Conservation (phyloP, 1,284 basidiomycete genomes). For the Papiliotrema terrestris region DNA sequence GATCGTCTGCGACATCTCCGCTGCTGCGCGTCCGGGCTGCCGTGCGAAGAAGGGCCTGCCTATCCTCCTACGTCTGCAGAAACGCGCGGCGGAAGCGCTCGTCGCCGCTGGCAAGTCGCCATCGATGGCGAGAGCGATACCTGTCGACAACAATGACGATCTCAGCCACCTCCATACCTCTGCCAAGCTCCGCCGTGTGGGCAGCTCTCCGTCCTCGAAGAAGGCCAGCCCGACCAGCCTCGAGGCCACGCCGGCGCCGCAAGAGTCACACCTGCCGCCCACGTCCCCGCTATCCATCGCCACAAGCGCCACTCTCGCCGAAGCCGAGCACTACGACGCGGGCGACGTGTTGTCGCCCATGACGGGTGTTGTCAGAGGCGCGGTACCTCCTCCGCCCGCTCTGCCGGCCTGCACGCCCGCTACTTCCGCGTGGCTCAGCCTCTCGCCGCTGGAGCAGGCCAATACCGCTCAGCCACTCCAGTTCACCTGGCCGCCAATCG, state of each 20-base stretch:
- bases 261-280: neutral
- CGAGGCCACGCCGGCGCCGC: too few relatives aligned
- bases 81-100: conserved; percentile 36
- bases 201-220: neutral
- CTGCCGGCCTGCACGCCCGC: neutral
- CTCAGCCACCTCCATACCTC: neutral
- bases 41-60: conserved; percentile 44
- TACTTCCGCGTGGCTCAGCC: neutral
- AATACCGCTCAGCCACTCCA: neutral
- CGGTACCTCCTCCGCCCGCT: neutral
- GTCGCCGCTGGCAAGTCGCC: neutral
- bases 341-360: neutral
- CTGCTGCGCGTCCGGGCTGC: conserved; percentile 39
- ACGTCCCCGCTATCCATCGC: neutral
- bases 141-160: neutral
- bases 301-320: neutral
- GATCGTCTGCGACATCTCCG: conserved; percentile 44
- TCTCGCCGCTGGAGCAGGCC: neutral
- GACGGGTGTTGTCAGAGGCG: neutral
- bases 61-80: conserved; percentile 37
- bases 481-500: neutral
- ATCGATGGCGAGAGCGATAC: neutral
- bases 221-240: neutral
- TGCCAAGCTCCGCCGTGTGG: neutral
- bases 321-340: conserved; percentile 1